phyloP scores from a whole-genome alignment of 2,329 filamentous ascomycete species.

The Penicillium sp. region DNA sequence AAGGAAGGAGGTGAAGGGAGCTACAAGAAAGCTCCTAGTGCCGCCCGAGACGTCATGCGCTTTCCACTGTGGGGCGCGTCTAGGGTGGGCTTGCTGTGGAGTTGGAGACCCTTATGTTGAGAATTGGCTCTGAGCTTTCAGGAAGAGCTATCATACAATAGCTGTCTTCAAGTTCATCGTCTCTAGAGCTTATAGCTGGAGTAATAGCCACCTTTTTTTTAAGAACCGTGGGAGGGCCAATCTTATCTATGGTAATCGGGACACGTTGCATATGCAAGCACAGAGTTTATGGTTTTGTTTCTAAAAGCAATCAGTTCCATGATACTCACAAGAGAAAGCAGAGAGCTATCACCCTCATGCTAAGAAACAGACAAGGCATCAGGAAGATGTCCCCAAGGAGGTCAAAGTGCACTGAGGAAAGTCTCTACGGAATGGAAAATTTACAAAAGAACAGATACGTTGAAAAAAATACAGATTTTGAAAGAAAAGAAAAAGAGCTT shows the following conservation, averaged over 20 bases:
- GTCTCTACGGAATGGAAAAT: neutral
- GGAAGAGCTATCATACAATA: neutral
- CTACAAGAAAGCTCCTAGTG: conserved; percentile 4
- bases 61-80: conserved; percentile 19
- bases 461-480: conserved; percentile 24
- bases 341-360: too few relatives aligned
- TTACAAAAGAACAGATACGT: neutral
- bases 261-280: neutral
- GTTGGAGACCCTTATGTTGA: neutral
- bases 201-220: neutral
- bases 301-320: too few relatives aligned
- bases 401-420: neutral
- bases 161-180: neutral
- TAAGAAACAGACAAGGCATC: too few relatives aligned
- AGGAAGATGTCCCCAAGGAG: too few relatives aligned
- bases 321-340: too few relatives aligned
- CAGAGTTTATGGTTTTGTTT: neutral
- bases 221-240: neutral
- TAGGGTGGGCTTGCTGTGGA: neutral
- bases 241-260: neutral
- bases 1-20: neutral
- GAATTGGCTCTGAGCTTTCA: neutral
- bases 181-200: neutral
- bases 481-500: conserved; percentile 42
- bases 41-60: conserved; percentile 22